Percentiles rank a stretch among this genome's conserved stretches.
Conservation (phyloP, 2,329 filamentous ascomycete species). For the Chrysoporthe puriensis region DNA sequence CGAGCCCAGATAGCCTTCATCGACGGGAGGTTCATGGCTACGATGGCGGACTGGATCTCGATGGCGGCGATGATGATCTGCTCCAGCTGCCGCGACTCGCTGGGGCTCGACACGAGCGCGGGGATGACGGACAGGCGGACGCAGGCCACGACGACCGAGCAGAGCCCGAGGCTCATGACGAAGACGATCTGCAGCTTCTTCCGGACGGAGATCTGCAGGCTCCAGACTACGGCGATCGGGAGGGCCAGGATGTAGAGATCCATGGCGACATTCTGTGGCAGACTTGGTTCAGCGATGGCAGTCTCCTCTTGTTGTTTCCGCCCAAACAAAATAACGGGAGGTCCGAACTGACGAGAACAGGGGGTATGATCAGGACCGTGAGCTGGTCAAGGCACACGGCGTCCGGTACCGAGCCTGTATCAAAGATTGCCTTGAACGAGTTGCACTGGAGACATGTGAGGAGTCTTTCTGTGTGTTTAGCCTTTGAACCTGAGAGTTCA, state of each 20-base stretch:
- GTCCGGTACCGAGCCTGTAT: not conserved
- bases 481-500: not conserved
- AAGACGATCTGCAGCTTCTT: constrained; percentile 19
- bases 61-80: constrained; percentile 26
- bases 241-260: constrained; percentile 24
- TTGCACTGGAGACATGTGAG: constrained; percentile 5
- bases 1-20: constrained; percentile 12
- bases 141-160: constrained; percentile 22
- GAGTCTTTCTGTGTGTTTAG: not conserved
- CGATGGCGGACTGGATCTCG: constrained; percentile 22
- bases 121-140: constrained; percentile 18
- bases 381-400: constrained; percentile 10
- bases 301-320: not conserved
- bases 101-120: not conserved
- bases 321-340: not conserved
- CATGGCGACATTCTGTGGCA: constrained; percentile 17
- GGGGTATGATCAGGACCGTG: constrained; percentile 12
- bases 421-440: constrained; percentile 4
- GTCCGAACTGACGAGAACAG: not conserved
- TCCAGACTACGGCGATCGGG: constrained; percentile 23
- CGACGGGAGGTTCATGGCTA: constrained; percentile 23
- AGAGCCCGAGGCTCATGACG: constrained; percentile 21
- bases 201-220: constrained; percentile 22
- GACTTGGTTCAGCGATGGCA: not conserved
- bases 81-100: constrained; percentile 15